A percentile compares a stretch with the other conserved stretches of the same genome.
These are phyloP conservation scores for Moricandia moricandioides DNA, from an alignment of 345 rosid genomes.

Conservation along the genomic window DNA sequence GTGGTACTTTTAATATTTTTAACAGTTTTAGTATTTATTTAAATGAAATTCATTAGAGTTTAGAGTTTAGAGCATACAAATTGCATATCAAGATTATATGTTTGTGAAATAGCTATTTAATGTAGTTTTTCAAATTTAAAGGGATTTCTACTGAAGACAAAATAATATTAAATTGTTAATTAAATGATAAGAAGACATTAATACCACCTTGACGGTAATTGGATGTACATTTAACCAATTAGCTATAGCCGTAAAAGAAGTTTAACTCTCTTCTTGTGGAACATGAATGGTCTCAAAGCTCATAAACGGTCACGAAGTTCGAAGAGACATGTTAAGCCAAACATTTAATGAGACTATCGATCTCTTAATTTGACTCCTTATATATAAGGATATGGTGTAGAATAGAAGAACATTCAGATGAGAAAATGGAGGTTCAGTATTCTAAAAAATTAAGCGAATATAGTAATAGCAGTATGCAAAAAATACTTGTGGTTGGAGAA, in stretches of 20 bases:
- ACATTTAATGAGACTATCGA: background rate
- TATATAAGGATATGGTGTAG: background rate
- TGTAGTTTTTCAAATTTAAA: background rate
- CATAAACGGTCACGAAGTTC: background rate
- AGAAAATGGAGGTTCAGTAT: background rate
- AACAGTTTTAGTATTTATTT: too few species aligned
- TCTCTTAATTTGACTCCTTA: background rate
- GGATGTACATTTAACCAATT: background rate
- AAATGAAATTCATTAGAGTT: too few species aligned
- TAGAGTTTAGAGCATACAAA: too few species aligned
- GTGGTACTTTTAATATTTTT: too few species aligned
- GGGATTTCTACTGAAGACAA: background rate
- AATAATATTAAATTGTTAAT: background rate
- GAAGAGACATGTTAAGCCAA: background rate
- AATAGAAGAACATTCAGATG: background rate
- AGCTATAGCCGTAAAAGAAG: constrained; percentile 1
- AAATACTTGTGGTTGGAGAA: background rate
- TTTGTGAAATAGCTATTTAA: background rate
- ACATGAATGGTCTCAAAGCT: background rate
- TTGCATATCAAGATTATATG: too few species aligned
- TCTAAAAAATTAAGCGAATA: background rate
- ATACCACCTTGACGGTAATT: background rate
- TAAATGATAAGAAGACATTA: background rate
- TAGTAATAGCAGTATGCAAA: background rate
- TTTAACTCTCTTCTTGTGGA: background rate